These are phyloP conservation scores for Paratinospora sagittata DNA, from an alignment of 164 flowering plant genomes.

Conservation along the genomic window DNA sequence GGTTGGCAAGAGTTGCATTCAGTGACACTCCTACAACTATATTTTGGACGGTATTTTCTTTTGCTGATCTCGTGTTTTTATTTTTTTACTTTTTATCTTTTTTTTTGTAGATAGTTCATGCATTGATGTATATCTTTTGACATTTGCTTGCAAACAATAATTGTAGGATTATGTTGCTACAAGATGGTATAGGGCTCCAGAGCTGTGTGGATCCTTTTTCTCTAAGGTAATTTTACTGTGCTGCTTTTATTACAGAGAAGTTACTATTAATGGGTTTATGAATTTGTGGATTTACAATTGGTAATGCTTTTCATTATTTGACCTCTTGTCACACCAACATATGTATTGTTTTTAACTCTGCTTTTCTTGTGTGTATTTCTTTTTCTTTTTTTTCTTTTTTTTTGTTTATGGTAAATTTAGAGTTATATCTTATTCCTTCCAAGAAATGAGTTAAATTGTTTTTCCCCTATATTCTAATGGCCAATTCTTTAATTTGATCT, in stretches of 20 bases:
- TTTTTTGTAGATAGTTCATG: neutral
- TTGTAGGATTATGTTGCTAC: slow-evolving; percentile 96
- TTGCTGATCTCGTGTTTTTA: neutral
- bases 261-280: neutral
- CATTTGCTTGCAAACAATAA: neutral
- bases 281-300: neutral
- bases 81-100: neutral
- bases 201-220: slow-evolving; percentile 93
- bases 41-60: slow-evolving; percentile 74
- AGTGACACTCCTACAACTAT: slow-evolving; percentile 74
- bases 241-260: neutral
- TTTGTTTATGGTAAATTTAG: neutral
- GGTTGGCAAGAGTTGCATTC: slow-evolving; percentile 91
- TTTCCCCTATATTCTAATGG: neutral
- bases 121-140: neutral
- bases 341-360: neutral
- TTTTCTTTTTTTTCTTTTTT: neutral
- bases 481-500: neutral
- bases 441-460: too few relatives aligned
- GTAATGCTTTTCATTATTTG: neutral
- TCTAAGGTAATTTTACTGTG: slow-evolving; percentile 62
- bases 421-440: neutral
- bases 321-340: neutral
- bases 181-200: slow-evolving; percentile 98
- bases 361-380: neutral